phyloP scores from a whole-genome alignment of 2,329 filamentous ascomycete genomes.

The Nemania diffusa region DNA sequence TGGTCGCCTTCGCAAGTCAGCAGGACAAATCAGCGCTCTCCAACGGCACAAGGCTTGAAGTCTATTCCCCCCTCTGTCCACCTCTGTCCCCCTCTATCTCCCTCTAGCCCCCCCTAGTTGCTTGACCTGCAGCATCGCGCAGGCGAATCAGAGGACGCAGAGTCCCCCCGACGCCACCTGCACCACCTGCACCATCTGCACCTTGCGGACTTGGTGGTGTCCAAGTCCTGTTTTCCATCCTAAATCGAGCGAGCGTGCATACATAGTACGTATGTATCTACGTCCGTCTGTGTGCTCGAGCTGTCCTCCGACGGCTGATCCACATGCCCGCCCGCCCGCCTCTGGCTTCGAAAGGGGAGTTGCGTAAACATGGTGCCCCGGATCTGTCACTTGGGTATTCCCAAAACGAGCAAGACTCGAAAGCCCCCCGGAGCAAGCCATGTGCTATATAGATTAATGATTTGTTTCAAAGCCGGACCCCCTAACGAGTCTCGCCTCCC shows the following conservation, averaged over 20 bases:
- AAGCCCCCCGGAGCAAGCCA: not conserved
- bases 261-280: constrained; percentile 1
- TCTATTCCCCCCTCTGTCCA: no score
- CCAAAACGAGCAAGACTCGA: constrained; percentile 14
- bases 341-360: not conserved
- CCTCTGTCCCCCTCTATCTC: constrained; percentile 30
- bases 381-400: constrained; percentile 13
- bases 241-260: constrained; percentile 19
- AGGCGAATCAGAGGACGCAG: constrained; percentile 41
- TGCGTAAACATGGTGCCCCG: constrained; percentile 8
- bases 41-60: constrained; percentile 44
- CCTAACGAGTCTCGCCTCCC: constrained; percentile 32
- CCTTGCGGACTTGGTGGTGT: constrained; percentile 24
- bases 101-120: constrained; percentile 18
- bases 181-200: constrained; percentile 29
- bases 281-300: constrained; percentile 19
- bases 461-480: constrained; percentile 29
- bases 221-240: constrained; percentile 27
- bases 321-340: constrained; percentile 3
- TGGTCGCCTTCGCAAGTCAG: constrained; percentile 38
- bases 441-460: not conserved
- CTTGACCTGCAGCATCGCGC: constrained; percentile 38
- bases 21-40: constrained; percentile 47
- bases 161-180: not conserved
- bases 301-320: constrained; percentile 18